Evolutionary conservation across 2,329 filamentous ascomycete species (phyloP).

Genomic region (Venturia asperata): DNA sequence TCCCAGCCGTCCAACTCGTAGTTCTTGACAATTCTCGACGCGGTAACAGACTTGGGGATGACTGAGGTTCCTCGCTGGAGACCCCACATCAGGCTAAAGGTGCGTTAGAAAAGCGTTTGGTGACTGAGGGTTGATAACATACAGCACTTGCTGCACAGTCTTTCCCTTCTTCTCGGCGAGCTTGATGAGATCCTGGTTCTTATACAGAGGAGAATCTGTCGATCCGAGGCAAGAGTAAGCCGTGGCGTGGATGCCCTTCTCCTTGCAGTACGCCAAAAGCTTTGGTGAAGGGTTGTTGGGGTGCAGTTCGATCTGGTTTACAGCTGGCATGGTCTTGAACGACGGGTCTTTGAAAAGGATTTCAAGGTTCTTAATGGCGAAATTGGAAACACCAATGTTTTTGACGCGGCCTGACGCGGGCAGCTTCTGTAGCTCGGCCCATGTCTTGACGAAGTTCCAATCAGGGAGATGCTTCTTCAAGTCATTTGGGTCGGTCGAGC

Average conservation of each 20-base stretch:
- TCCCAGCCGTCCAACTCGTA: conserved; percentile 66
- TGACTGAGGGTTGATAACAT: conserved; percentile 20
- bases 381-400: conserved; percentile 84
- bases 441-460: conserved; percentile 16
- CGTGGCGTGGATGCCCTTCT: conserved; percentile 68
- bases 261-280: conserved; percentile 63
- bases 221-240: conserved; percentile 69
- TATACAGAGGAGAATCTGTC: conserved; percentile 62
- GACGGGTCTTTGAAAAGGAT: conserved; percentile 58
- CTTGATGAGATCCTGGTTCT: conserved; percentile 55
- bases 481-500: conserved; percentile 18
- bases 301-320: conserved; percentile 79
- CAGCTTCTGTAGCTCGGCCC: conserved; percentile 64
- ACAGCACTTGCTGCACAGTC: conserved; percentile 66
- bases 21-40: conserved; percentile 67
- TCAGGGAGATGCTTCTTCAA: conserved; percentile 13
- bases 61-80: conserved; percentile 74
- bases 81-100: conserved; percentile 59
- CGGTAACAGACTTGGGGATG: conserved; percentile 76
- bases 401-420: conserved; percentile 61
- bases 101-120: neutral
- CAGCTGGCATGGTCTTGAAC: conserved; percentile 57
- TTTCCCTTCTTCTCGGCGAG: conserved; percentile 60
- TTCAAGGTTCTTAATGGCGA: conserved; percentile 72
- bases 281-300: conserved; percentile 76